Percentiles rank a stretch among this genome's conserved stretches.
Conservation (phyloP, 176 grass and related monocot species). For the Oryza longistaminata region DNA sequence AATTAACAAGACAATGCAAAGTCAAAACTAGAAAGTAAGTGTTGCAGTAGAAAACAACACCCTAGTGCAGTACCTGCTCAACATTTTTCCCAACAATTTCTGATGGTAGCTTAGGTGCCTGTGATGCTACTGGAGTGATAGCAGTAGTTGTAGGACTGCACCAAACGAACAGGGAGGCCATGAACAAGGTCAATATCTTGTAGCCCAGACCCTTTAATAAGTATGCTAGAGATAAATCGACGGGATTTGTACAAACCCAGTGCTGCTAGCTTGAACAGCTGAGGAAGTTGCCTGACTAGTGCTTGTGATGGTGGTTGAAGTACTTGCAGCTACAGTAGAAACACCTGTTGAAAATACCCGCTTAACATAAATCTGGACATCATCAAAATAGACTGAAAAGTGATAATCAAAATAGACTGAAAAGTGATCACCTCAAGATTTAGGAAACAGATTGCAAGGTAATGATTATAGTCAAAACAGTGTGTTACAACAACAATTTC, state of each 20-base stretch:
- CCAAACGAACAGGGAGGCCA: conserved; percentile 10
- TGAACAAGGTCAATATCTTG: conserved; percentile 28
- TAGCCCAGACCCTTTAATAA: not conserved
- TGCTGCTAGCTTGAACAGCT: conserved; percentile 66
- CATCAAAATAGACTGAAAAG: not conserved
- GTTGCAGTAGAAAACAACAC: not conserved
- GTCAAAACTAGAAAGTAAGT: not conserved
- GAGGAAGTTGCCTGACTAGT: conserved; percentile 66
- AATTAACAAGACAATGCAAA: conserved; percentile 12
- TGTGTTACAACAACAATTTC: not conserved
- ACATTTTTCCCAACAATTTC: conserved; percentile 95
- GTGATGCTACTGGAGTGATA: conserved; percentile 53
- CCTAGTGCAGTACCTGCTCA: conserved; percentile 64
- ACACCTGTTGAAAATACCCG: conserved; percentile 42
- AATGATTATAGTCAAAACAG: not conserved
- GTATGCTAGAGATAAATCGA: conserved; percentile 24
- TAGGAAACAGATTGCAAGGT: conserved; percentile 1
- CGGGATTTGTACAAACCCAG: conserved; percentile 58
- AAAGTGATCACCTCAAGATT: conserved; percentile 7
- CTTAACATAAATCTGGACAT: conserved; percentile 15
- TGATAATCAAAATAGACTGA: not conserved
- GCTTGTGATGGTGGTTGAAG: conserved; percentile 41
- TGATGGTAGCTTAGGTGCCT: conserved; percentile 80
- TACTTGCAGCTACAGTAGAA: conserved; percentile 53
- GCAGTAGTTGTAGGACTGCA: conserved; percentile 57